These are phyloP conservation scores for Candolleomyces aberdarensis DNA, from an alignment of 768 basidiomycete genomes.

Conservation along the genomic window DNA sequence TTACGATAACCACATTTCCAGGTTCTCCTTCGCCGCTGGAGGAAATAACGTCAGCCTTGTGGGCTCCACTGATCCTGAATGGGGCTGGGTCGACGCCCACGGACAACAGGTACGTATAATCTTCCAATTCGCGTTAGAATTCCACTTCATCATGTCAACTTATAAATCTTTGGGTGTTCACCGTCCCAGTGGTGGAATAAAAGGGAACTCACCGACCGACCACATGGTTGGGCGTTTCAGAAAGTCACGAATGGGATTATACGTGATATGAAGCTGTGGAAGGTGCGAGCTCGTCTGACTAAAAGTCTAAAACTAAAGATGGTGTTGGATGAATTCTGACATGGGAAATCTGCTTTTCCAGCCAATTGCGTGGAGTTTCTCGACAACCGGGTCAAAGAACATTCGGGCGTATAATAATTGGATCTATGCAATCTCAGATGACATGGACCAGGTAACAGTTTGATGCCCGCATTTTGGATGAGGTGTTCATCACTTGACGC, in stretches of 20 bases:
- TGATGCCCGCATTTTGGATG: not conserved
- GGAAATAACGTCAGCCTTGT: slow-evolving; percentile 58
- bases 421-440: slow-evolving; percentile 51
- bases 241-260: slow-evolving; percentile 54
- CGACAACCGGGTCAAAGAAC: slow-evolving; percentile 45
- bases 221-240: slow-evolving; percentile 52
- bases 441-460: slow-evolving; percentile 19
- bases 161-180: not conserved
- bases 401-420: slow-evolving; percentile 53
- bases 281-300: slow-evolving; percentile 25
- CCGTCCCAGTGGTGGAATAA: slow-evolving; percentile 55
- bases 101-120: slow-evolving; percentile 44
- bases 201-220: slow-evolving; percentile 48
- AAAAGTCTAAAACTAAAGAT: no score
- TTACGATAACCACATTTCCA: slow-evolving; percentile 12
- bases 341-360: slow-evolving; percentile 14
- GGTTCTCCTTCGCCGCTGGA: slow-evolving; percentile 51
- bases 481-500: not conserved
- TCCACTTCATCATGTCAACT: not conserved
- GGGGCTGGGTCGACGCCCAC: slow-evolving; percentile 66
- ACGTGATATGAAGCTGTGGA: slow-evolving; percentile 54
- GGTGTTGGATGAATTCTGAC: not conserved
- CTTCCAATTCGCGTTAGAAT: not conserved
- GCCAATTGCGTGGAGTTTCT: slow-evolving; percentile 62
- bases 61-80: slow-evolving; percentile 50